phyloP scores from a whole-genome alignment of 495 filamentous ascomycete species.

The Aspergillus leporis region DNA sequence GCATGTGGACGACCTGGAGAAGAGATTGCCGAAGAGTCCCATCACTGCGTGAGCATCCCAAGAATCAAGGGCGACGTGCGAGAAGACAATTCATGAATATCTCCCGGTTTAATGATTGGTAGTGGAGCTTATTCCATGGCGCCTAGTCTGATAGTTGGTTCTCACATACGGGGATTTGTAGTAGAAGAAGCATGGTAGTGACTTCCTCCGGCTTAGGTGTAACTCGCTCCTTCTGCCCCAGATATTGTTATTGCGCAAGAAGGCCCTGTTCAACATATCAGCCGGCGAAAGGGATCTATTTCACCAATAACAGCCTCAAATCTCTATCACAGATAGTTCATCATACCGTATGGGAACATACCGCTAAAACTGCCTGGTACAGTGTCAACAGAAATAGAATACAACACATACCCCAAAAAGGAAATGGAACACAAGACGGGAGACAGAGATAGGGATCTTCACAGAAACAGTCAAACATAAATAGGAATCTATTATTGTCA shows the following conservation, averaged over 20 bases:
- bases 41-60: conserved; percentile 2
- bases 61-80: not conserved
- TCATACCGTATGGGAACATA: conserved; percentile 13
- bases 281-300: not conserved
- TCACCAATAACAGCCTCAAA: not conserved
- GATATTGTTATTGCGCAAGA: not conserved
- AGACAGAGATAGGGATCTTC: not conserved
- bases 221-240: not conserved
- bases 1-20: conserved; percentile 8
- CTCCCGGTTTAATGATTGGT: not conserved
- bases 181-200: not conserved
- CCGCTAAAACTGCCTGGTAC: conserved; percentile 10
- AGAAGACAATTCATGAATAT: not conserved
- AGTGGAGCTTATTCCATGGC: not conserved
- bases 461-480: conserved; percentile 14
- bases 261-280: not conserved
- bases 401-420: conserved; percentile 4
- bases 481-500: conserved; percentile 37
- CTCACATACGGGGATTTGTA: not conserved
- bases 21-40: conserved; percentile 13
- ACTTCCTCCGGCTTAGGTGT: not conserved
- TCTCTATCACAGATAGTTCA: not conserved
- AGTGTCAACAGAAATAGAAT: conserved; percentile 4
- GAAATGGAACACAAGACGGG: not conserved
- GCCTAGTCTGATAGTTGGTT: not conserved